Conservation (phyloP, 176 grass and related monocot species). For the Elaeis guineensis region DNA sequence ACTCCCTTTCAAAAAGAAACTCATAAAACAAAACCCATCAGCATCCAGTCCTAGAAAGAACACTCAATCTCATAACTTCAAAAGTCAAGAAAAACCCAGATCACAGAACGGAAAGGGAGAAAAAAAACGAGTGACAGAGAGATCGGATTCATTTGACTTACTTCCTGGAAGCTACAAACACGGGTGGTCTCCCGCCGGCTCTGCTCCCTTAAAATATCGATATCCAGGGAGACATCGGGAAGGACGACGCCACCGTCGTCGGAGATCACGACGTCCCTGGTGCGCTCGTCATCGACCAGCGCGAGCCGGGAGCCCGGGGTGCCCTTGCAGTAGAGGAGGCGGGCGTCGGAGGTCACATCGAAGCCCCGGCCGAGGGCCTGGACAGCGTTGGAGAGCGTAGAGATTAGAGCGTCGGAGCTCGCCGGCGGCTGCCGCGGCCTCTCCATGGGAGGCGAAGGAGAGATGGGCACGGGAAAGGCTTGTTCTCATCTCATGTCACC, state of each 20-base stretch:
- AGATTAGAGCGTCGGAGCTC: not conserved
- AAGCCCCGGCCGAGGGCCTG: conserved; percentile 26
- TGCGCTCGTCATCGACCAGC: conserved; percentile 1
- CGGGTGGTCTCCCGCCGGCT: conserved; percentile 31
- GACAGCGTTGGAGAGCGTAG: conserved; percentile 18
- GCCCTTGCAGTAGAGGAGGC: conserved; percentile 28
- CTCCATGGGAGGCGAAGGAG: too few species aligned
- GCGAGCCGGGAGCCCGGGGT: conserved; percentile 16
- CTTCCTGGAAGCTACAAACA: conserved; percentile 63
- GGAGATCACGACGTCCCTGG: not conserved
- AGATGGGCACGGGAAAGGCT: too few species aligned
- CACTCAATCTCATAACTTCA: too few species aligned
- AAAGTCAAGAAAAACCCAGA: too few species aligned
- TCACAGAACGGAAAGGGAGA: too few species aligned
- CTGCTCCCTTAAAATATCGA: conserved; percentile 33
- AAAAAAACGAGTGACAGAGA: too few species aligned
- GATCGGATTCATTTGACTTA: conserved; percentile 14
- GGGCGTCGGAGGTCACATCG: conserved; percentile 18
- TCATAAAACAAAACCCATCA: too few species aligned
- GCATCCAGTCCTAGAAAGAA: too few species aligned
- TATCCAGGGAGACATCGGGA: conserved; percentile 36
- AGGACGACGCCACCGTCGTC: conserved; percentile 27
- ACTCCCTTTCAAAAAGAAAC: too few species aligned
- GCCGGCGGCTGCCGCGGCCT: too few species aligned
- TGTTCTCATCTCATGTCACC: too few species aligned